A percentile compares a stretch with the other conserved stretches of the same genome.
These are phyloP conservation scores for Crithidia fasciculata DNA, from an alignment of 208 protist genomes.

Conservation along the genomic window DNA sequence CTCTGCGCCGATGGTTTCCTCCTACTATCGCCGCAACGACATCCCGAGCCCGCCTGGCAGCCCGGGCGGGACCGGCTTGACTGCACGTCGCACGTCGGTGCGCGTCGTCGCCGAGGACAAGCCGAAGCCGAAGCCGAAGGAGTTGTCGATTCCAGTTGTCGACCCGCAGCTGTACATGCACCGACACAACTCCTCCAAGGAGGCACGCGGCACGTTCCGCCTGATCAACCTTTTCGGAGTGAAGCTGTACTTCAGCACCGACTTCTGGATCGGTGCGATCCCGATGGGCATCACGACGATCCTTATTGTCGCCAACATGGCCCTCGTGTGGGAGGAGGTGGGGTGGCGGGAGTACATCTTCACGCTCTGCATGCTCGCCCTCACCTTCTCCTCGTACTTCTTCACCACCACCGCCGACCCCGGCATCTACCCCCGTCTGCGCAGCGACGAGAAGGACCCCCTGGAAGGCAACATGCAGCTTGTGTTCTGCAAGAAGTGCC, in stretches of 20 bases:
- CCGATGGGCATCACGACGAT: constrained; percentile 52
- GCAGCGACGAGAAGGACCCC: constrained; percentile 61
- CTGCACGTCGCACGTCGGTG: neutral
- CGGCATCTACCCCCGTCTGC: constrained; percentile 79
- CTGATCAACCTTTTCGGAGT: constrained; percentile 20
- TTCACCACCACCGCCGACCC: constrained; percentile 70
- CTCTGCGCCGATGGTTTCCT: constrained; percentile 26
- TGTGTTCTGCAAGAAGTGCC: constrained; percentile 71
- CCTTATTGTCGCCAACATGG: constrained; percentile 59
- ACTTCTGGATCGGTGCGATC: constrained; percentile 38
- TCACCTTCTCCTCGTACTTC: constrained; percentile 53
- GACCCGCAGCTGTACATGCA: constrained; percentile 36
- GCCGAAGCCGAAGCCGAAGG: constrained; percentile 27
- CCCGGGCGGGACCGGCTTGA: neutral
- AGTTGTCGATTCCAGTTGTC: constrained; percentile 16
- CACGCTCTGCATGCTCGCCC: constrained; percentile 39
- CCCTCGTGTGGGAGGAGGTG: constrained; percentile 50
- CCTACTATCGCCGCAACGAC: constrained; percentile 27
- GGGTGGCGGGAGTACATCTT: constrained; percentile 46
- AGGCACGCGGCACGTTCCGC: constrained; percentile 51
- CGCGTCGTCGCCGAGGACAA: neutral
- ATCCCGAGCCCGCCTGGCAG: neutral
- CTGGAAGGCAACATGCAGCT: constrained; percentile 48
- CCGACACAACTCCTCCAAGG: constrained; percentile 40
- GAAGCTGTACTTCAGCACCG: constrained; percentile 47